Conservation (phyloP, 768 basidiomycete species). For the Podaxis sp. region DNA sequence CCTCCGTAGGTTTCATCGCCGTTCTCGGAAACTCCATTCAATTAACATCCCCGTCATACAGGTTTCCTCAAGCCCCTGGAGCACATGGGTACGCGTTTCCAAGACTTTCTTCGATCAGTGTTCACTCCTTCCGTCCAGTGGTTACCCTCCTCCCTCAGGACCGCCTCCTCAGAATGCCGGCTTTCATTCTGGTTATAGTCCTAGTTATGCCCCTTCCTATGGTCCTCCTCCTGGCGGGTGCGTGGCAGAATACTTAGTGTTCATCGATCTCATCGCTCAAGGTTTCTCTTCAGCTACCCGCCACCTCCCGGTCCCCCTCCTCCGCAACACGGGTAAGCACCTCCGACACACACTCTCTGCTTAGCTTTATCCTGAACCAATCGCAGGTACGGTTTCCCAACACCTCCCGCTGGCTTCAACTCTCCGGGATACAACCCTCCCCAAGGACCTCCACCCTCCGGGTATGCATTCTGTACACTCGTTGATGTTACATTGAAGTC, state of each 20-base stretch:
- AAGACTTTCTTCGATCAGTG: neutral
- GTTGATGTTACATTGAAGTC: neutral
- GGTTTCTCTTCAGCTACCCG: constrained; percentile 12
- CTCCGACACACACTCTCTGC: neutral
- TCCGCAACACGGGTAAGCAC: constrained; percentile 5
- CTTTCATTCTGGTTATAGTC: constrained; percentile 32
- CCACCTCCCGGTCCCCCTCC: constrained; percentile 14
- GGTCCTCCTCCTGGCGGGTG: constrained; percentile 16
- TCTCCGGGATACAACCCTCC: constrained; percentile 12
- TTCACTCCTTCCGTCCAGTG: neutral
- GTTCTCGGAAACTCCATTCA: neutral
- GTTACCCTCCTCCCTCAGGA: constrained; percentile 15
- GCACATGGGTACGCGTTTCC: constrained; percentile 16
- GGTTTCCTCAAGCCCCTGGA: constrained; percentile 27
- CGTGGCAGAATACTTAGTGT: neutral
- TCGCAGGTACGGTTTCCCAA: constrained; percentile 11
- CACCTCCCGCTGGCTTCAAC: constrained; percentile 1
- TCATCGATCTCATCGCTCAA: neutral
- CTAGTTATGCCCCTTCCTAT: constrained; percentile 38
- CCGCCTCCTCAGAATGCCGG: constrained; percentile 21
- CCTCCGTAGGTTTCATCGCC: neutral
- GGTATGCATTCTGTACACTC: constrained; percentile 18
- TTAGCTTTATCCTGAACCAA: neutral
- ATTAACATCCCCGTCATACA: neutral
- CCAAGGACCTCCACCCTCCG: constrained; percentile 21